A percentile compares a stretch with the other conserved stretches of the same genome.
phyloP scores from a whole-genome alignment of 83 land plant species.

The Thuja plicata region DNA sequence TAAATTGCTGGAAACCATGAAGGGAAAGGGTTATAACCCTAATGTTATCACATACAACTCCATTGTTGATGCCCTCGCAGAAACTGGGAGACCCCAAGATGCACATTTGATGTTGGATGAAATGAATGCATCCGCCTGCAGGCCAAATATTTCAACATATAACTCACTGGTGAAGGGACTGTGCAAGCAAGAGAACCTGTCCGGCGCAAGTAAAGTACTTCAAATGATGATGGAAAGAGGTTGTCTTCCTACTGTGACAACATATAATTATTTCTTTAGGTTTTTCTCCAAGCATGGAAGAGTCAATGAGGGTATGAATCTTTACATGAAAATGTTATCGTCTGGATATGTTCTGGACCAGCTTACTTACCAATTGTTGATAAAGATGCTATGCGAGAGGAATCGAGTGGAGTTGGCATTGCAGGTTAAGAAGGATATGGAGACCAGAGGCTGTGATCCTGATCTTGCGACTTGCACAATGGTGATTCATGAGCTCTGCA shows the following conservation, averaged over 20 bases:
- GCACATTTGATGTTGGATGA: slow-evolving; percentile 48
- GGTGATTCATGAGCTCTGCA: slow-evolving; percentile 58
- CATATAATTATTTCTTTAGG: slow-evolving; percentile 57
- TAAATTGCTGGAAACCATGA: slow-evolving; percentile 46
- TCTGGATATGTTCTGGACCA: slow-evolving; percentile 54
- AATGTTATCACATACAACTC: slow-evolving; percentile 58
- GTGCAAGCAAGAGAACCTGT: slow-evolving; percentile 46
- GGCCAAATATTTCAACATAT: slow-evolving; percentile 50
- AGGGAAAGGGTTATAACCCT: slow-evolving; percentile 34
- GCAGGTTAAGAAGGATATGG: slow-evolving; percentile 63
- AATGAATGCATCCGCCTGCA: slow-evolving; percentile 26
- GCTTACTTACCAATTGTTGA: slow-evolving; percentile 53
- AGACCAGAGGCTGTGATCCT: slow-evolving; percentile 44
- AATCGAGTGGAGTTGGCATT: slow-evolving; percentile 42
- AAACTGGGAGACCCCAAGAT: slow-evolving; percentile 46
- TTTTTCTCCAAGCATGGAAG: slow-evolving; percentile 49
- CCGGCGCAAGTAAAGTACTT: slow-evolving; percentile 53
- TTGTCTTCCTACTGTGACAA: slow-evolving; percentile 40
- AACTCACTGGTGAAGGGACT: slow-evolving; percentile 62
- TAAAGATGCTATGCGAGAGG: slow-evolving; percentile 62
- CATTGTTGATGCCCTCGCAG: slow-evolving; percentile 58
- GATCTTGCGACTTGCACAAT: slow-evolving; percentile 62
- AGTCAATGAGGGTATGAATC: slow-evolving; percentile 53
- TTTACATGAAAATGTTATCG: slow-evolving; percentile 55
- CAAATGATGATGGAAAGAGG: slow-evolving; percentile 59